These are phyloP conservation scores for Parasitella parasitica DNA, from an alignment of 371 early-diverging fungal genomes.

Conservation along the genomic window DNA sequence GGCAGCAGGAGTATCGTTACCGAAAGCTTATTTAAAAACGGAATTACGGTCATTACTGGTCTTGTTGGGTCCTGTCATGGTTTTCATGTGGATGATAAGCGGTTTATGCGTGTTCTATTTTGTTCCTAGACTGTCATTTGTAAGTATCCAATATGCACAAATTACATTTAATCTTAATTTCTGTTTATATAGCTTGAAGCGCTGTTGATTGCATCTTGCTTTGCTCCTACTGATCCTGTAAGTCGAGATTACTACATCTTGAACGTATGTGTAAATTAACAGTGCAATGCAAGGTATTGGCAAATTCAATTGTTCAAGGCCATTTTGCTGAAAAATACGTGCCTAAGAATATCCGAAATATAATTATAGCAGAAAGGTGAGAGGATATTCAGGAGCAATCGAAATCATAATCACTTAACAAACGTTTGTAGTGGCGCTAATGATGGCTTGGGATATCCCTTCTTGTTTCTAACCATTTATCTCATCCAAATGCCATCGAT, in stretches of 20 bases:
- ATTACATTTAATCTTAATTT: not conserved
- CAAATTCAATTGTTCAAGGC: constrained; percentile 93
- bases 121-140: constrained; percentile 9
- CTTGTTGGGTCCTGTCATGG: constrained; percentile 82
- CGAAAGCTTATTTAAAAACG: constrained; percentile 58
- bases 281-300: constrained; percentile 63
- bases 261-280: not conserved
- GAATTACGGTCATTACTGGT: constrained; percentile 30
- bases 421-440: constrained; percentile 62
- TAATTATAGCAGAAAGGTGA: constrained; percentile 82
- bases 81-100: constrained; percentile 49
- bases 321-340: constrained; percentile 91
- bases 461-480: constrained; percentile 77
- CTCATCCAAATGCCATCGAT: constrained; percentile 55
- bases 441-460: constrained; percentile 85
- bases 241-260: not conserved
- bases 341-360: constrained; percentile 73
- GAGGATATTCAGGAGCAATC: not conserved
- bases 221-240: constrained; percentile 51
- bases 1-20: constrained; percentile 72
- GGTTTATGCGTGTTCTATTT: constrained; percentile 6
- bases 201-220: constrained; percentile 44
- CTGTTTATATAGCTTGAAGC: constrained; percentile 31
- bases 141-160: not conserved
- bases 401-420: not conserved